These are phyloP conservation scores for Starmerella tilneyi DNA, from an alignment of 805 yeast species.

Conservation along the genomic window DNA sequence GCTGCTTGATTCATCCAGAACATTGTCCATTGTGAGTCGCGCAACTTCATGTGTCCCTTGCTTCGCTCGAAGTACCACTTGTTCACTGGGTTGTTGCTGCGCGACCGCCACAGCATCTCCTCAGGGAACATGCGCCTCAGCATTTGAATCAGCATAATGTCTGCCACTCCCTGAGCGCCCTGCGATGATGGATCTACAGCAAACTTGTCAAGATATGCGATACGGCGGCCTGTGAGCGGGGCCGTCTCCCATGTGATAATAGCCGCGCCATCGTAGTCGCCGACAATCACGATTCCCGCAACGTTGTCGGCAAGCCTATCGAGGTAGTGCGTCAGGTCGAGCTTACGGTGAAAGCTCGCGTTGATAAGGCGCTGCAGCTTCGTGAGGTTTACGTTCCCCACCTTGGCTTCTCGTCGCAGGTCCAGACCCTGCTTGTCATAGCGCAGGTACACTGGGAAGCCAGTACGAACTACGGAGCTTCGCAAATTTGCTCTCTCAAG, in stretches of 20 bases:
- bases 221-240: conserved; percentile 30
- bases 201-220: conserved; percentile 86
- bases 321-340: conserved; percentile 61
- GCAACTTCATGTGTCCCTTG: conserved; percentile 49
- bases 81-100: conserved; percentile 79
- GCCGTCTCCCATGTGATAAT: conserved; percentile 70
- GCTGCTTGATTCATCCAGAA: conserved; percentile 37
- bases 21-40: conserved; percentile 35
- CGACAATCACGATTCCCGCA: conserved; percentile 74
- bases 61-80: conserved; percentile 96
- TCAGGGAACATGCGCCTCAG: conserved; percentile 51
- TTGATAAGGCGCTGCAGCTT: conserved; percentile 56
- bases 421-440: conserved; percentile 33
- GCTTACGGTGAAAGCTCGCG: conserved; percentile 61
- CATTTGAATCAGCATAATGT: conserved; percentile 77
- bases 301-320: conserved; percentile 52
- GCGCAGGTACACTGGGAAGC: conserved; percentile 47
- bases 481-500: conserved; percentile 46
- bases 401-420: conserved; percentile 34
- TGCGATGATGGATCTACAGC: conserved; percentile 77
- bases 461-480: conserved; percentile 72
- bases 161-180: conserved; percentile 90
- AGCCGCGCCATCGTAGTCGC: conserved; percentile 93
- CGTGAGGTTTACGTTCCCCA: conserved; percentile 42
- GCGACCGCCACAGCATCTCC: conserved; percentile 83